Evolutionary conservation across 164 flowering plant genomes (phyloP), one percentile per base, ranked within the genome.

Genomic region (Aristolochia fimbriata): DNA sequence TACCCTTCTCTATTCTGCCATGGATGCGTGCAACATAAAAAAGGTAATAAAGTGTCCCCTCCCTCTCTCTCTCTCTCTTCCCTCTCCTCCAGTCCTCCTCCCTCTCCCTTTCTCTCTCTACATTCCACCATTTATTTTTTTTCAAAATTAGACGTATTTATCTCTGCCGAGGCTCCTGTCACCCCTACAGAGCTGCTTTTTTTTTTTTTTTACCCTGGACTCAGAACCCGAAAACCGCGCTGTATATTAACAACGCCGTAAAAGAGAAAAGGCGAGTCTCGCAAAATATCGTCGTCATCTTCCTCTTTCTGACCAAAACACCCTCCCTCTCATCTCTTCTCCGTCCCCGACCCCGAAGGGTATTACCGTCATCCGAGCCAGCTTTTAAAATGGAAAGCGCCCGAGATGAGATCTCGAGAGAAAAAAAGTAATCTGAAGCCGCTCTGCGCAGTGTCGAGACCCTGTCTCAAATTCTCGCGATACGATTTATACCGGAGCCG

Each of bases 1-100:
- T 57, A 58, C 27, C 55, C 68, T 51, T 59, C 43, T 62, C 65
- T 58, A 25, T 47, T 57, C 59, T 68, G 63, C 67, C 59, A 68
- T 63, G 67, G 74, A 66, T 71, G 74, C 70, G 67, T 71, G 70
- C 74, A 62, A 59, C 70, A 71, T 62, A 59, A 71, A 71, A 71
- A 71, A 66, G 70, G 64, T 62, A 48, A 66, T 66, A 66, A 70
- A 65, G 70, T 58, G 59, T 57, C 50, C 51, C 43, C 20, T 47
- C 60, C 47, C 63, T 43, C 57, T 22, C 61, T 46, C 30, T 14
- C 23, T 33, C 43, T 60, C 57, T 50, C 33, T 59, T 53, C 63
- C 37, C 61, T 33, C 61, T 46, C 45, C 11, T 31, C 37, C 37
- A 3, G 37, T 7, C 7, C 37, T 3, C 43, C 23, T 43, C 43